phyloP scores from a whole-genome alignment of 495 filamentous ascomycete species.

The Penicillium atrosanguineum region DNA sequence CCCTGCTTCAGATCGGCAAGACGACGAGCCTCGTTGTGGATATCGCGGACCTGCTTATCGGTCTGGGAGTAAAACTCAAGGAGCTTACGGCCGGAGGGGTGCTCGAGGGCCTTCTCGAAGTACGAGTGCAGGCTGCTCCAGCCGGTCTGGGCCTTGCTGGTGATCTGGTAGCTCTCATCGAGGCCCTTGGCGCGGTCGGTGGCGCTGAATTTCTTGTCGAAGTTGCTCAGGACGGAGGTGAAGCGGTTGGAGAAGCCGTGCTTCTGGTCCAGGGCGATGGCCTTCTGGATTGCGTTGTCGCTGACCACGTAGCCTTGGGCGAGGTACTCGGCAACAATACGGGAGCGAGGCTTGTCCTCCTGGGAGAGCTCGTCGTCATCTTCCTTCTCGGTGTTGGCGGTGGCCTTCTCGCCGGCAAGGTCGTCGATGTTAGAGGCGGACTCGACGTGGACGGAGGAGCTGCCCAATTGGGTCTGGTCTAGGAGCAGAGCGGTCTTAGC shows the following conservation, averaged over 20 bases:
- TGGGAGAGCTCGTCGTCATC: conserved; percentile 70
- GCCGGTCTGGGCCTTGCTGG: conserved; percentile 58
- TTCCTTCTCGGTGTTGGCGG: conserved; percentile 49
- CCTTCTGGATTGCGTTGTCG: conserved; percentile 78
- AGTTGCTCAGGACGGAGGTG: conserved; percentile 64
- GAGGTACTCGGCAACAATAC: conserved; percentile 93
- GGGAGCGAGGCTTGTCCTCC: conserved; percentile 90
- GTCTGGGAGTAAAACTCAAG: conserved; percentile 79
- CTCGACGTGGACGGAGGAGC: conserved; percentile 74
- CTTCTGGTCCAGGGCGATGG: conserved; percentile 85
- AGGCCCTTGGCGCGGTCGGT: conserved; percentile 72
- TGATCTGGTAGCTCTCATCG: conserved; percentile 73
- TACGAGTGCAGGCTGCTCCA: conserved; percentile 71
- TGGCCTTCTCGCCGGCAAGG: conserved; percentile 53
- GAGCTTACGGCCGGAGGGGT: conserved; percentile 81
- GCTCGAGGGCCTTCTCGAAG: conserved; percentile 87
- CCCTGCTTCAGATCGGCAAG: conserved; percentile 82
- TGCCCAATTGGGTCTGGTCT: conserved; percentile 89
- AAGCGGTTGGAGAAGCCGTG: conserved; percentile 82
- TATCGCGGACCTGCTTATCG: conserved; percentile 84
- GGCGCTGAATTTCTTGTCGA: conserved; percentile 80
- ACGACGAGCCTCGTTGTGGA: conserved; percentile 84
- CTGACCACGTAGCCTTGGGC: conserved; percentile 88
- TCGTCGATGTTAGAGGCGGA: conserved; percentile 62
- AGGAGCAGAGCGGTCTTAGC: conserved; percentile 95